Evolutionary conservation across 768 basidiomycete species (phyloP).

Genomic region (Daedaleopsis nitida): DNA sequence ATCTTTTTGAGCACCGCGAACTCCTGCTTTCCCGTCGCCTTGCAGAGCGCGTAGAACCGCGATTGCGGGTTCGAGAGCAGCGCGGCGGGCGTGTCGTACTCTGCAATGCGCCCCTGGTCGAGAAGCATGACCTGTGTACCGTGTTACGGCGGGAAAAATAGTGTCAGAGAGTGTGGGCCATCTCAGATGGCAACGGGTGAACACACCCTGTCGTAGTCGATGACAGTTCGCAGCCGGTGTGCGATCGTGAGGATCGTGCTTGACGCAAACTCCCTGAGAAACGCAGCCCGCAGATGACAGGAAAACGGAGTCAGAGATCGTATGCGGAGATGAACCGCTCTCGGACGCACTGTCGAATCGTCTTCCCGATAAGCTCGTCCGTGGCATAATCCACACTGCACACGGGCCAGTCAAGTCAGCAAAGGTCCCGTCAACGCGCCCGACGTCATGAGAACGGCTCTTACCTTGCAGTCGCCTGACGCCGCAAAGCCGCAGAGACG

Average conservation of each 20-base stretch:
- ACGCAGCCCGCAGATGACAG: not conserved
- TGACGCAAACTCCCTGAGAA: slow-evolving; percentile 67
- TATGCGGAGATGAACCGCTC: slow-evolving; percentile 30
- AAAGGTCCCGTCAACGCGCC: not conserved
- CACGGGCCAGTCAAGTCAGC: slow-evolving; percentile 3
- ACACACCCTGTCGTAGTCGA: slow-evolving; percentile 81
- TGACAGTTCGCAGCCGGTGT: slow-evolving; percentile 75
- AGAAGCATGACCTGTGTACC: slow-evolving; percentile 68
- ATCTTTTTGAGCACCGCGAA: slow-evolving; percentile 69
- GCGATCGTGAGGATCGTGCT: slow-evolving; percentile 86
- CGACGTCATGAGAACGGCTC: slow-evolving; percentile 5
- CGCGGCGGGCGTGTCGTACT: slow-evolving; percentile 67
- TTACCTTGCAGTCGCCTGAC: slow-evolving; percentile 69
- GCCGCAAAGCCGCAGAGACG: slow-evolving; percentile 8
- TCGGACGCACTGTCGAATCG: slow-evolving; percentile 69
- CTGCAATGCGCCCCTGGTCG: slow-evolving; percentile 76
- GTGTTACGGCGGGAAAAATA: not conserved
- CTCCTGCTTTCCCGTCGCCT: slow-evolving; percentile 72
- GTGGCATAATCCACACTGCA: slow-evolving; percentile 80
- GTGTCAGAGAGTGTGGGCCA: not conserved
- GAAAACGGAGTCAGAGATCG: slow-evolving; percentile 5
- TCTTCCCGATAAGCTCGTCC: slow-evolving; percentile 83
- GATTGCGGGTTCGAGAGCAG: slow-evolving; percentile 59
- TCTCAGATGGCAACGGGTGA: not conserved
- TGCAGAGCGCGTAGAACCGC: slow-evolving; percentile 68